phyloP scores from a whole-genome alignment of 1,284 basidiomycete species.

The Ceratobasidium sp. region DNA sequence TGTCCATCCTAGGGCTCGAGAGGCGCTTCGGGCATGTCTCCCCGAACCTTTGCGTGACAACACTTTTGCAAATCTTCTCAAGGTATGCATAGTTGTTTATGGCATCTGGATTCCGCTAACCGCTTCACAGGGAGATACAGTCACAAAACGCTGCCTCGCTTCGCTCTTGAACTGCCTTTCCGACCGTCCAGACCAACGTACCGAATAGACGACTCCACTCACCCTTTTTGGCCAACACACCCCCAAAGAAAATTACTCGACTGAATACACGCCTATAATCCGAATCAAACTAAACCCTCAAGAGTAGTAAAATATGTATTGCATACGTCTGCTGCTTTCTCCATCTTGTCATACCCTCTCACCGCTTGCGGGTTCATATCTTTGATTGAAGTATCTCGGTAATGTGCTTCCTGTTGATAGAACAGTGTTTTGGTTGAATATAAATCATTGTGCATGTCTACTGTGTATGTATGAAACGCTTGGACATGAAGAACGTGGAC shows the following conservation, averaged over 20 bases:
- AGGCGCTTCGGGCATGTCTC: conserved; percentile 95
- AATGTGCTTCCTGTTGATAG: conserved; percentile 3
- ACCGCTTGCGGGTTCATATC: neutral
- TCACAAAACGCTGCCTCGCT: conserved; percentile 94
- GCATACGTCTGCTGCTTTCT: neutral
- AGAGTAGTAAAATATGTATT: conserved; percentile 17
- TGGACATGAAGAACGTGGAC: too few relatives aligned
- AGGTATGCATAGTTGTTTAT: conserved; percentile 57
- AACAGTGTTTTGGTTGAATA: conserved; percentile 6
- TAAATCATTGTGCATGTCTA: conserved; percentile 6
- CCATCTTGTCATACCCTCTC: neutral
- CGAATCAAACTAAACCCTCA: neutral
- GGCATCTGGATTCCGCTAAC: neutral
- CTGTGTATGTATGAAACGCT: too few relatives aligned
- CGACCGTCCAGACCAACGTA: conserved; percentile 52
- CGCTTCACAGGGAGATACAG: conserved; percentile 81
- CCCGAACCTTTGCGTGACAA: conserved; percentile 95
- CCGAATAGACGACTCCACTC: conserved; percentile 17
- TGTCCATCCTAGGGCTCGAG: conserved; percentile 73
- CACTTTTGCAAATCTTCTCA: conserved; percentile 90
- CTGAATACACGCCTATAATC: conserved; percentile 26
- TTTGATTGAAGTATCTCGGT: conserved; percentile 14
- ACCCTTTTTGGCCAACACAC: neutral
- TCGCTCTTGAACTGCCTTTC: conserved; percentile 91
- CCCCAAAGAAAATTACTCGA: conserved; percentile 1